Base-by-base conservation (phyloP, 176 grass and related monocot species). In the Paspalum notatum region DNA sequence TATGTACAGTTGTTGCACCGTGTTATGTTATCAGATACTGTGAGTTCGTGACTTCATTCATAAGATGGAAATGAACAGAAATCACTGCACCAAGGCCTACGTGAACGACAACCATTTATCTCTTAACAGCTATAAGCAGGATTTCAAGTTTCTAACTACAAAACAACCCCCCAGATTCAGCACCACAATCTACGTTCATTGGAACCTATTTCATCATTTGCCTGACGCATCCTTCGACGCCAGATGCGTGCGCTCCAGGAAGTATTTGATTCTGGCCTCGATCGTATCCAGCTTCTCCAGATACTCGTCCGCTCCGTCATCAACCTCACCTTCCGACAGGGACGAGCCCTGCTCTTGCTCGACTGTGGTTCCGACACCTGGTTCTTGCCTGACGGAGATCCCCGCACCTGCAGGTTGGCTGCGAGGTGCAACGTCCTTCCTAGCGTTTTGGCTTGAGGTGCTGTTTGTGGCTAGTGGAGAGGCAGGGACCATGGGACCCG, bases 361-460 rank as follows among this genome's bases (percentile, higher is more conserved):
- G 50, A 10, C 51, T 38, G 76, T 66, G 50, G 10, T 9, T 79
- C 8, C 62, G 5, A 4, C 16, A 7, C 20, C 60, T 0, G 12
- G 27, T 78, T 78, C 75, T 9, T 40, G 61, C 17, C 38, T 79
- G 14, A 56, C 24, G 1, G 79, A 55, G 26, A n/a, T 25, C 38
- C 10, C 12, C 3, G 22, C n/a, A 10, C 62, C 55, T 69, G 4
- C 68, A 32, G 42, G 9, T 73, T 66, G 20, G 17, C 21, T 50
- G 22, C 20, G 32, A 3, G 32, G 32, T 32, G 43, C 9, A 9
- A 9, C 43, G 43, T 62, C 38, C 6, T 14, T 69, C 24, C 14
- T 17, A 82, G 40, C 60, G 24, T 44, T 71, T 39, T 62, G 9
- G n/a, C 68, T 79, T 52, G 68, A 57, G 25, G 9, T 13, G 49